Percentiles rank a stretch among this genome's conserved stretches.
Evolutionary conservation across 2,329 filamentous ascomycete species (phyloP).

Genomic region (Clonostachys rosea): DNA sequence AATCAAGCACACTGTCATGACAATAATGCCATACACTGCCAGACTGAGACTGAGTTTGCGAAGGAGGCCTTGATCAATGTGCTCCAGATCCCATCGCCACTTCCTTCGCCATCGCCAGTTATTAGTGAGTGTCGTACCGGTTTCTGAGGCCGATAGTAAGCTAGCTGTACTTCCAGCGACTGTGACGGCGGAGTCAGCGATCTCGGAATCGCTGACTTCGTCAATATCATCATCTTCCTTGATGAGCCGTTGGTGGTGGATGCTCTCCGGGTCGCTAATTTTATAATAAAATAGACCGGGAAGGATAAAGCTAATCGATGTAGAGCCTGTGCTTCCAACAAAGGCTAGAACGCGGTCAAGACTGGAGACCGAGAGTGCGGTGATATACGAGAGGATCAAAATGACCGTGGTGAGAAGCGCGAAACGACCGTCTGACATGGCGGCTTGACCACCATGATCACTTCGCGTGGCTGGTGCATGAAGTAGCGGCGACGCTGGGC

Average conservation of each 20-base stretch:
- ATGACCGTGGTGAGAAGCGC: slow-evolving; percentile 84
- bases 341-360: slow-evolving; percentile 91
- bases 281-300: slow-evolving; percentile 98
- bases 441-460: slow-evolving; percentile 48
- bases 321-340: slow-evolving; percentile 90
- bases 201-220: slow-evolving; percentile 47
- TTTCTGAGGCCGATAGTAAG: slow-evolving; percentile 23
- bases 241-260: slow-evolving; percentile 77
- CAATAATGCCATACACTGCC: slow-evolving; percentile 75
- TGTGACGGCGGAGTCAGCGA: slow-evolving; percentile 34
- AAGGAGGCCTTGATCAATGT: slow-evolving; percentile 61
- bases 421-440: slow-evolving; percentile 84
- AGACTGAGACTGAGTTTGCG: slow-evolving; percentile 71
- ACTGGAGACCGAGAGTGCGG: slow-evolving; percentile 85
- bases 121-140: slow-evolving; percentile 17
- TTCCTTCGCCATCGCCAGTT: slow-evolving; percentile 48
- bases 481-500: slow-evolving; percentile 30
- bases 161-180: slow-evolving; percentile 40
- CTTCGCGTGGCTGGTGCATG: slow-evolving; percentile 28
- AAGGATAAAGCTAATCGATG: slow-evolving; percentile 94
- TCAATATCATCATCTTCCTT: slow-evolving; percentile 90
- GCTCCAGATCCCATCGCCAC: slow-evolving; percentile 56
- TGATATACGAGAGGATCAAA: slow-evolving; percentile 78
- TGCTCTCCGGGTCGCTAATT: slow-evolving; percentile 84
- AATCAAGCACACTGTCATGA: slow-evolving; percentile 84